Conservation (phyloP, 2,329 filamentous ascomycete genomes). For the Sporothrix mexicana region DNA sequence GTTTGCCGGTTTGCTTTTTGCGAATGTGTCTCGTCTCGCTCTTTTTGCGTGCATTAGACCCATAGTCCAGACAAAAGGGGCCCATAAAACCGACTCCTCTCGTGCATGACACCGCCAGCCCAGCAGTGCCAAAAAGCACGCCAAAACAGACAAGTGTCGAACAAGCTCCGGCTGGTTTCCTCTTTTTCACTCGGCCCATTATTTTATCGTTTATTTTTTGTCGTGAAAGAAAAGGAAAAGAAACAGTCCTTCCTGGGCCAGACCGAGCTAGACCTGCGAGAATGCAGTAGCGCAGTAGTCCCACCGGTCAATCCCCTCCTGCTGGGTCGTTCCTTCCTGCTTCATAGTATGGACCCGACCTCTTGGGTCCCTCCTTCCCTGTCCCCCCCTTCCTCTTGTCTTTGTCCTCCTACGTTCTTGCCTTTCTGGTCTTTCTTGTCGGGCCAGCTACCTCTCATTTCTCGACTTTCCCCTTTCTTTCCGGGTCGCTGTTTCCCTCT, state of each 20-base stretch:
- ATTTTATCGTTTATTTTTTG: background rate
- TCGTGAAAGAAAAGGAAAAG: background rate
- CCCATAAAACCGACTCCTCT: background rate
- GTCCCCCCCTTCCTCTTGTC: background rate
- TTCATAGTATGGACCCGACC: slow-evolving; percentile 9
- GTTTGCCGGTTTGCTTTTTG: background rate
- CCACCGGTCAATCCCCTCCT: background rate
- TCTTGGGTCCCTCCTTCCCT: slow-evolving; percentile 17
- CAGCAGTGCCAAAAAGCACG: background rate
- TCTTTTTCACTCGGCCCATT: background rate
- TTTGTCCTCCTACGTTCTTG: background rate
- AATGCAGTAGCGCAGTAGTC: no score
- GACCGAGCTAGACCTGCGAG: no score
- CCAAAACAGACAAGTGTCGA: background rate
- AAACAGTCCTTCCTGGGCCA: no score
- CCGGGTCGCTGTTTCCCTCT: background rate
- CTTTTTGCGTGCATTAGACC: no score
- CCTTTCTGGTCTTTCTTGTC: background rate
- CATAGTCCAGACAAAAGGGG: no score
- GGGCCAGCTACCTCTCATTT: slow-evolving; percentile 2
- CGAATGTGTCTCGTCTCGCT: no score
- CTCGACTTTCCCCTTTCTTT: slow-evolving; percentile 4
- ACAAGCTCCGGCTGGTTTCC: background rate
- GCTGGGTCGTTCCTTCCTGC: slow-evolving; percentile 11
- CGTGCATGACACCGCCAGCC: background rate